Conservation (phyloP, 345 rosid genomes). For the Aquilaria yunnanensis region DNA sequence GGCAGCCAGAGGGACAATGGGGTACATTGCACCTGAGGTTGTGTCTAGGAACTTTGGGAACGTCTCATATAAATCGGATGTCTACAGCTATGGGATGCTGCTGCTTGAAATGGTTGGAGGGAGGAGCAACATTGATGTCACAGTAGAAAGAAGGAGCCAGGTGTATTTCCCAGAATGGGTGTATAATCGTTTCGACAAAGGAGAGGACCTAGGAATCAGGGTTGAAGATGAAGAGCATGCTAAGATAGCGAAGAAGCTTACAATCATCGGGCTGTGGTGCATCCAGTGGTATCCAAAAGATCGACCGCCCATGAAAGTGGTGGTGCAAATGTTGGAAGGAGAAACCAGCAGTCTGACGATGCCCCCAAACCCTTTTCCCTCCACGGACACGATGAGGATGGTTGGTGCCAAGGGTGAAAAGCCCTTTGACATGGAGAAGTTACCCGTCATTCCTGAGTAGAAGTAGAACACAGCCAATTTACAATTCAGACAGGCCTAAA, state of each 20-base stretch:
- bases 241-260: conserved; percentile 18
- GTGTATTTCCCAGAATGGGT: conserved; percentile 19
- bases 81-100: conserved; percentile 12
- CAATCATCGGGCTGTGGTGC: conserved; percentile 18
- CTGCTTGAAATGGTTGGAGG: conserved; percentile 29
- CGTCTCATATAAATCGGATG: conserved; percentile 7
- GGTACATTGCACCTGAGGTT: conserved; percentile 27
- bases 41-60: conserved; percentile 12
- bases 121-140: conserved; percentile 9
- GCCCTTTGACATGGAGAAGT: neutral
- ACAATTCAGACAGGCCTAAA: too few relatives aligned
- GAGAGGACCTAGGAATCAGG: conserved; percentile 2
- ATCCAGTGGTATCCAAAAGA: conserved; percentile 18
- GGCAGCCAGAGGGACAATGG: conserved; percentile 14
- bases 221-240: conserved; percentile 9
- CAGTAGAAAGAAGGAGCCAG: conserved; percentile 3
- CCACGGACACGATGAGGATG: neutral
- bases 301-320: conserved; percentile 21
- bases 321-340: conserved; percentile 22
- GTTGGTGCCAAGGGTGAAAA: neutral
- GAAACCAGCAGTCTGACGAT: conserved; percentile 1
- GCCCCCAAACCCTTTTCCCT: conserved; percentile 9
- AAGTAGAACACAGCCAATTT: neutral
- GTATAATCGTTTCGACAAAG: conserved; percentile 12
- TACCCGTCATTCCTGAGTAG: too few relatives aligned